Evolutionary conservation across 176 grass and related monocot species (phyloP), one percentile per base, ranked within the genome.

Genomic region (Avena atlantica): DNA sequence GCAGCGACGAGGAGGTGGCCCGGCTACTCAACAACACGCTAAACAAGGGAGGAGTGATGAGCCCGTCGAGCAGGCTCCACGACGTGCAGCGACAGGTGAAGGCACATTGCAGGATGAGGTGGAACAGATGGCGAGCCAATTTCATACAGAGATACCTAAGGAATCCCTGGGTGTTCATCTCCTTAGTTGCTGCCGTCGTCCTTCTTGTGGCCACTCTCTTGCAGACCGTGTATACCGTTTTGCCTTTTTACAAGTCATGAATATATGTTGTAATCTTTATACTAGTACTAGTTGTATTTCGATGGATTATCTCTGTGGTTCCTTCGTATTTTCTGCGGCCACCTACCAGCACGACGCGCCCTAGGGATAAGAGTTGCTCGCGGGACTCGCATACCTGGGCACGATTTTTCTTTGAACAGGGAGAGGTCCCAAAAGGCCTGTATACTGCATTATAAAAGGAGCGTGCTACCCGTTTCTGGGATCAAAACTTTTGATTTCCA

Each of bases 131-230:
- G 85, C 45, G 66, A 0, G 88, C 91, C 10, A 79, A 4, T 12
- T 78, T 94, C 24, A 9, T 45, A 1, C 87, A 85, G 10, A 75
- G 27, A 12, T 87, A 87, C 75, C 72, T 91, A 5, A 80, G 66
- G 40, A 94, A 49, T 36, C 89, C 87, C 0, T 91, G 89, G 89
- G 76, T 74, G 6, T 31, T 87, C 61, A 60, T 89, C 31, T 94
- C 87, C 6, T 62, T 94, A 0, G 45, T 78, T 0, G 89, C 81
- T 1, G 87, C 70, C 0, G 49, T 81, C 52, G 16, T 85, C 12
- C 64, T 91, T 4, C 77, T 94, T 6, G 15, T 69, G 0, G 75
- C 90, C 6, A 89, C 92, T 1, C 4, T 91, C 3, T 5, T 70
- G 9, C 92, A 94, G 68, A 89, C 87, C 0, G 12, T 89, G 8